Evolutionary conservation across 2,329 filamentous ascomycete genomes (phyloP), one percentile per base, ranked within the genome.

Genomic region (Metarhizium sp.): DNA sequence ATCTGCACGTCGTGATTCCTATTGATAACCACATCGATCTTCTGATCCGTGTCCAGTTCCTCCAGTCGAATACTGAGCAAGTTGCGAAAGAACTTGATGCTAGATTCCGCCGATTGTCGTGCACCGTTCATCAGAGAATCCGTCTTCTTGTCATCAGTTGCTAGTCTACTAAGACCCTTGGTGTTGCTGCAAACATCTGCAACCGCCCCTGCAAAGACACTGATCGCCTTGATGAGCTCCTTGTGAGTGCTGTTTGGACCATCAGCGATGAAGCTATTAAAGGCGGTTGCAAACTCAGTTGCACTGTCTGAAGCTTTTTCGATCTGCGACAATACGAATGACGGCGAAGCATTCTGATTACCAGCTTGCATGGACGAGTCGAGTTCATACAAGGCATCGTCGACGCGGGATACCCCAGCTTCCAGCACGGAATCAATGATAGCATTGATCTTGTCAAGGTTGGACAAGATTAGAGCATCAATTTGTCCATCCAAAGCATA

Each of bases 181-280:
- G 92, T 92, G 74, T 97, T 99, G 73, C 87, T 91, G 64, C 96
- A 86, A 3, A 97, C 92, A 71, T 99, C 94, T 2, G 92, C 88
- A 59, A 96, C 85, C 3, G 94, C 89, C 20, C 92, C 90, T 1
- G 94, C 81, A 71, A 97, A 96, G 53, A 91, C 82, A 66, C 90
- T 94, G 63, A 96, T 88, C 0, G 90, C 90, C 68, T 91, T 91
- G 71, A 97, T 97, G 58, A 99, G 87, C 57, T 96, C 92, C 2
- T 88, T 83, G 66, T 96, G 90, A 10, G 85, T 86, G 67, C 89
- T 90, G 70, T 92, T 95, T 5, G 92, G 92, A 0, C 94, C 94
- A 67, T 99, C 94, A 7, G 92, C 94, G 64, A 99, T 95, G 71
- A 95, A 97, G 72, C 95, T 95, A 76, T 96, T 99, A 79, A 97